Conservation (phyloP, 768 basidiomycete genomes). For the Kwoniella sp. region DNA sequence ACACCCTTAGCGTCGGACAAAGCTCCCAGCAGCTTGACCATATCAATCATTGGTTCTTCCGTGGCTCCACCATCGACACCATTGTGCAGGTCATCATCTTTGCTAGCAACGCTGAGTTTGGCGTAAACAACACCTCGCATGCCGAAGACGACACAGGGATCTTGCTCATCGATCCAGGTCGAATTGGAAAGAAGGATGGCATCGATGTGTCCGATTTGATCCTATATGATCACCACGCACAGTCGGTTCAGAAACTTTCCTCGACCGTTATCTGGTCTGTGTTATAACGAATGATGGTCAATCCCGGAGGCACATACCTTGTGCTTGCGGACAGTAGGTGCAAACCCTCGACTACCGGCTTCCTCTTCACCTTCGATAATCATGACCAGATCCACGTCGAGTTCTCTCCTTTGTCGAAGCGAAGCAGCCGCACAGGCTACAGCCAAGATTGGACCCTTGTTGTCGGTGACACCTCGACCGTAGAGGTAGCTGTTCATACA, state of each 20-base stretch:
- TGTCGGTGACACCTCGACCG: conserved; percentile 72
- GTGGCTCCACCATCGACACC: conserved; percentile 90
- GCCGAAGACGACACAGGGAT: conserved; percentile 93
- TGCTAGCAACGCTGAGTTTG: conserved; percentile 72
- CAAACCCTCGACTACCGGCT: conserved; percentile 84
- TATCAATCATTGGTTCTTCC: conserved; percentile 88
- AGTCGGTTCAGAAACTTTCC: too few species aligned
- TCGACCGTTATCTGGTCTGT: too few species aligned
- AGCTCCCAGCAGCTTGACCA: conserved; percentile 77
- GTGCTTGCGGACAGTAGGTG: conserved; percentile 70
- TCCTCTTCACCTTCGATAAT: conserved; percentile 97
- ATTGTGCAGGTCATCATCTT: conserved; percentile 81
- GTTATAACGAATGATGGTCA: too few species aligned
- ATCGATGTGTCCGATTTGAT: conserved; percentile 80
- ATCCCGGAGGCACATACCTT: conserved; percentile 63
- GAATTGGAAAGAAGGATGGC: conserved; percentile 82
- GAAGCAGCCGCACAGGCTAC: conserved; percentile 86
- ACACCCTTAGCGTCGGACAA: conserved; percentile 66
- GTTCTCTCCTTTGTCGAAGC: conserved; percentile 68
- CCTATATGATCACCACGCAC: conserved; percentile 58
- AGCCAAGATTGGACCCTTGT: conserved; percentile 94
- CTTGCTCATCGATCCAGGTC: conserved; percentile 90
- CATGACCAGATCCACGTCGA: conserved; percentile 85
- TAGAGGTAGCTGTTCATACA: conserved; percentile 46
- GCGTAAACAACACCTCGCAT: conserved; percentile 91